A percentile compares a stretch with the other conserved stretches of the same genome.
Evolutionary conservation across 2,329 filamentous ascomycete species (phyloP).

Genomic region (Pseudopyrenochaeta lycopersici): DNA sequence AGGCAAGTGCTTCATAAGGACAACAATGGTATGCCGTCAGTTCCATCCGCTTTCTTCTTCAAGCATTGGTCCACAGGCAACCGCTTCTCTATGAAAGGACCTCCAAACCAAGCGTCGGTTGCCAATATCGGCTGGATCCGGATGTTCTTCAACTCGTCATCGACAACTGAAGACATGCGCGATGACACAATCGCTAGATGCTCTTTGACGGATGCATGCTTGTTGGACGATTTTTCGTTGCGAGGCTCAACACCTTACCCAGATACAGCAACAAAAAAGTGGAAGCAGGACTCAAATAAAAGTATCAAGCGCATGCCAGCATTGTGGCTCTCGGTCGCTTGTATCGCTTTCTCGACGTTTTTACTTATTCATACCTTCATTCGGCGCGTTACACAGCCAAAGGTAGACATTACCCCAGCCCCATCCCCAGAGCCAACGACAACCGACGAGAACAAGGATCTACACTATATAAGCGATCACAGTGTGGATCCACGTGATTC

Average conservation of each 20-base stretch:
- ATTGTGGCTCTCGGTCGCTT: constrained; percentile 43
- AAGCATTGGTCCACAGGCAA: constrained; percentile 61
- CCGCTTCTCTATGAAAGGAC: constrained; percentile 55
- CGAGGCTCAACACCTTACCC: constrained; percentile 42
- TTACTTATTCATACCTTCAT: constrained; percentile 43
- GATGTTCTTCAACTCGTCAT: constrained; percentile 61
- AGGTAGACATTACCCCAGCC: constrained; percentile 4
- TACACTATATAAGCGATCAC: constrained; percentile 10
- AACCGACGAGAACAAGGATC: constrained; percentile 6
- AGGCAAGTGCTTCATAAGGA: constrained; percentile 45
- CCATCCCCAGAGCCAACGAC: not conserved
- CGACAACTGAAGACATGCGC: constrained; percentile 43
- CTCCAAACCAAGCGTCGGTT: constrained; percentile 49
- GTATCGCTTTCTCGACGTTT: constrained; percentile 37
- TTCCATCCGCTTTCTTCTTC: constrained; percentile 55
- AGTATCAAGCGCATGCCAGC: constrained; percentile 39
- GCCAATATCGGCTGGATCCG: constrained; percentile 58
- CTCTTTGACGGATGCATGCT: constrained; percentile 42
- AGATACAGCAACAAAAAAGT: constrained; percentile 32
- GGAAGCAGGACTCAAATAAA: constrained; percentile 38
- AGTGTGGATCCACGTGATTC: constrained; percentile 1
- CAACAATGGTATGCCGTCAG: constrained; percentile 47
- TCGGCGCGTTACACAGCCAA: constrained; percentile 24
- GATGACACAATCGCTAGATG: constrained; percentile 43
- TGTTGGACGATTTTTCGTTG: constrained; percentile 45